These are phyloP conservation scores for Rhododendron henanense DNA, from an alignment of 148 eudicot species.

Conservation along the genomic window DNA sequence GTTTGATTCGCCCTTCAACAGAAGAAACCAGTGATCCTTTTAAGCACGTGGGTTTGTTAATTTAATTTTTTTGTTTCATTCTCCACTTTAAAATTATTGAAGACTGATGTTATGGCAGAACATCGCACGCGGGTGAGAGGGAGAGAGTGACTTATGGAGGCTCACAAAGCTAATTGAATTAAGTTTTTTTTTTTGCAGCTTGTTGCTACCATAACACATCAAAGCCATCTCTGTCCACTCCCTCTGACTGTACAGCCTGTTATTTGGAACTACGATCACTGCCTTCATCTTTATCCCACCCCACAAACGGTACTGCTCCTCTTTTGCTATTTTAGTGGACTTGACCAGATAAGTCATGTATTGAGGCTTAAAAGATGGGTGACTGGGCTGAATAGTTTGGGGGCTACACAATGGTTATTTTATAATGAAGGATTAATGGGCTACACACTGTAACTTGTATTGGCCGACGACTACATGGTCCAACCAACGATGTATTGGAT, in stretches of 20 bases:
- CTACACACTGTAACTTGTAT: no score
- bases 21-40: conserved; percentile 91
- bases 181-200: conserved; percentile 49
- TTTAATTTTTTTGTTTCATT: not conserved
- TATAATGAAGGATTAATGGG: no score
- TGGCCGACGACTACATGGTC: no score
- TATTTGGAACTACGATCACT: conserved; percentile 92
- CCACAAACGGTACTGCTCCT: conserved; percentile 71
- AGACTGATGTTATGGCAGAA: not conserved
- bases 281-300: conserved; percentile 85
- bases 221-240: conserved; percentile 93
- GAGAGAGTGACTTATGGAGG: not conserved
- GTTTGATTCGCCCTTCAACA: conserved; percentile 75
- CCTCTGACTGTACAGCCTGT: conserved; percentile 80
- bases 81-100: not conserved
- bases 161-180: not conserved
- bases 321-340: not conserved
- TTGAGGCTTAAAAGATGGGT: no score
- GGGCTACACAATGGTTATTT: no score
- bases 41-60: conserved; percentile 62
- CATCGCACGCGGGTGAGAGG: no score
- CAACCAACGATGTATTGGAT: no score
- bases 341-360: not conserved
- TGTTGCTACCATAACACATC: conserved; percentile 95
- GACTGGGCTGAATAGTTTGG: no score